Evolutionary conservation across 2,329 filamentous ascomycete species (phyloP), one percentile per base, ranked within the genome.

Genomic region (Samsoniella hepiali): DNA sequence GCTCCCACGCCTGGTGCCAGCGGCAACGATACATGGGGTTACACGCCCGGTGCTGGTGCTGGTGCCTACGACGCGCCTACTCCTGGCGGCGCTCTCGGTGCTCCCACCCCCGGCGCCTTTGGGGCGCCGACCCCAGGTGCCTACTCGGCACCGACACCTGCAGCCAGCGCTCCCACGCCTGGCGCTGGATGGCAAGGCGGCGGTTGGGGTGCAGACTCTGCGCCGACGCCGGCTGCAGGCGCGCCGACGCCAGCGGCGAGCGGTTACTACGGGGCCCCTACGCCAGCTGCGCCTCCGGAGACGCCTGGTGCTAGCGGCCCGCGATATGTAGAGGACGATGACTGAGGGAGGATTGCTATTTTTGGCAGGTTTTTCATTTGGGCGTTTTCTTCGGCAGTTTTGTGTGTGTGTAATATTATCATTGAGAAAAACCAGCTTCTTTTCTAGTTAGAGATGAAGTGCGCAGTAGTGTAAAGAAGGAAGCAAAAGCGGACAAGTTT

Each of bases 121-220:
- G 86, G 84, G 68, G 90, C 90, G 3, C 90, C 90, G 0, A 93
- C 90, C 0, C 90, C 89, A 0, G 89, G 88, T 3, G 88, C 85
- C 7, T 85, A 84, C 70, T 82, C 84, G n/a, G 86, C 87, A 3
- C 85, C 87, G 1, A 88, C 86, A 0, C 86, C 87, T 0, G 85
- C 81, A 17, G 82, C 81, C 11, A 84, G 82, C 68, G 89, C 89
- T 1, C 89, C 90, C 0, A 92, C 90, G 0, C 90, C 88, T 2
- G 88, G 87, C 7, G 86, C 81, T 5, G 84, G 82, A 9, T 86
- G 86, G 83, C 80, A 84, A 65, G 79, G 82, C 31, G 79, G 82
- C 31, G 82, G 83, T 31, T 86, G 84, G 83, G 82, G 81, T 44
- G 78, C 78, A 0, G 88, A 90, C 63, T 82, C 85, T 7, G 89